Evolutionary conservation across 2,329 filamentous ascomycete species (phyloP).

Genomic region (Fusarium scirpi): DNA sequence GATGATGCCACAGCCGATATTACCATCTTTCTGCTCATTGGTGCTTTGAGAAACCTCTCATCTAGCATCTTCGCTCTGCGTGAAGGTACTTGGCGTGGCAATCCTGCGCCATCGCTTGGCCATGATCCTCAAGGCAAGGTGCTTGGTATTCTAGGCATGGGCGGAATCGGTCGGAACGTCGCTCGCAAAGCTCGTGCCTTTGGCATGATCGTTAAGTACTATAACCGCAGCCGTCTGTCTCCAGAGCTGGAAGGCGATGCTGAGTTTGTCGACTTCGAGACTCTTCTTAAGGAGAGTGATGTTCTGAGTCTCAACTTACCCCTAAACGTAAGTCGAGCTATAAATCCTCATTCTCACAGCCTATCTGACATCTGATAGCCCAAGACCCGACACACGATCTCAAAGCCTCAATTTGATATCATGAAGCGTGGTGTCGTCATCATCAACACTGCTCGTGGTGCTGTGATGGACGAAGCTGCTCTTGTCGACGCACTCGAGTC

Average conservation of each 20-base stretch:
- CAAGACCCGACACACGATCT: slow-evolving; percentile 81
- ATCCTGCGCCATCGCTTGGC: slow-evolving; percentile 68
- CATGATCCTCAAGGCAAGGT: slow-evolving; percentile 84
- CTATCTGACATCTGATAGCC: slow-evolving; percentile 50
- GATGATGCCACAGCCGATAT: slow-evolving; percentile 87
- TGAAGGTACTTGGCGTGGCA: slow-evolving; percentile 74
- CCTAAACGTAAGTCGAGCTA: slow-evolving; percentile 73
- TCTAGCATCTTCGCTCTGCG: slow-evolving; percentile 74
- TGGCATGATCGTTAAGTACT: slow-evolving; percentile 80
- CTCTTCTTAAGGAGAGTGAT: slow-evolving; percentile 76
- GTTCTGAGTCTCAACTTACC: slow-evolving; percentile 85
- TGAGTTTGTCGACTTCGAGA: slow-evolving; percentile 79
- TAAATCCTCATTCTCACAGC: background rate
- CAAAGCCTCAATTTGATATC: slow-evolving; percentile 73
- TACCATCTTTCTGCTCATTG: slow-evolving; percentile 83
- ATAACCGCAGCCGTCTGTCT: slow-evolving; percentile 74
- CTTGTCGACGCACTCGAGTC: slow-evolving; percentile 78
- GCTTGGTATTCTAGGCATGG: slow-evolving; percentile 87
- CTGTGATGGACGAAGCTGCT: slow-evolving; percentile 84
- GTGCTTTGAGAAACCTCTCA: slow-evolving; percentile 80
- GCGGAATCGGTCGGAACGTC: slow-evolving; percentile 83
- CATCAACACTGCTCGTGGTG: slow-evolving; percentile 85
- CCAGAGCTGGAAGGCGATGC: slow-evolving; percentile 69
- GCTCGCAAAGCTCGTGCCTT: slow-evolving; percentile 80
- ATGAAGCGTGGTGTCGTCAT: slow-evolving; percentile 85